Conservation (phyloP, 306 rosid genomes). For the Inga leiocalycina region DNA sequence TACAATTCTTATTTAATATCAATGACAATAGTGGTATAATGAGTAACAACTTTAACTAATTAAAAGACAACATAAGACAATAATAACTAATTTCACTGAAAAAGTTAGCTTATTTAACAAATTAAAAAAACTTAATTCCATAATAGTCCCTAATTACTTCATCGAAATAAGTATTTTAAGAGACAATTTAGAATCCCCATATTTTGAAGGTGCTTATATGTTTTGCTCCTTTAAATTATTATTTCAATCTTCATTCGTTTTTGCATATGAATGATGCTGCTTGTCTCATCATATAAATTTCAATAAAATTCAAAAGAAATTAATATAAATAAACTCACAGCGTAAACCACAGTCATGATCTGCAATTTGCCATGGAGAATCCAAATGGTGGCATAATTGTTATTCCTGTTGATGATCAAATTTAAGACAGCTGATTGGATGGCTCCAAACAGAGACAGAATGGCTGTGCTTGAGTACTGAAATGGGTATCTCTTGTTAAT, state of each 20-base stretch:
- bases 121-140: too few relatives aligned
- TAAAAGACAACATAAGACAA: too few relatives aligned
- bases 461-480: slow-evolving; percentile 83
- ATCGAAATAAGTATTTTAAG: too few relatives aligned
- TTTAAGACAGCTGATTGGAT: slow-evolving; percentile 64
- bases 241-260: too few relatives aligned
- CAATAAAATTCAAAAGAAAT: too few relatives aligned
- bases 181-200: neutral
- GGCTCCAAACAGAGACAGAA: slow-evolving; percentile 69
- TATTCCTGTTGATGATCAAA: slow-evolving; percentile 53
- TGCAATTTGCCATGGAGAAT: slow-evolving; percentile 63
- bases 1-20: too few relatives aligned
- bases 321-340: slow-evolving; percentile 52
- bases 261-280: too few relatives aligned
- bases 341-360: slow-evolving; percentile 55
- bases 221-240: too few relatives aligned
- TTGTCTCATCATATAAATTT: neutral
- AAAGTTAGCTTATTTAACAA: too few relatives aligned
- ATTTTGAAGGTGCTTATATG: too few relatives aligned
- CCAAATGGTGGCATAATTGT: slow-evolving; percentile 43
- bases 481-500: slow-evolving; percentile 65
- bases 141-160: neutral
- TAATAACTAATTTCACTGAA: neutral
- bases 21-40: too few relatives aligned
- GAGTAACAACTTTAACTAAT: neutral